A percentile compares a stretch with the other conserved stretches of the same genome.
Conservation (phyloP, 192 early-diverging fungal species). For the Coemansia sp. region DNA sequence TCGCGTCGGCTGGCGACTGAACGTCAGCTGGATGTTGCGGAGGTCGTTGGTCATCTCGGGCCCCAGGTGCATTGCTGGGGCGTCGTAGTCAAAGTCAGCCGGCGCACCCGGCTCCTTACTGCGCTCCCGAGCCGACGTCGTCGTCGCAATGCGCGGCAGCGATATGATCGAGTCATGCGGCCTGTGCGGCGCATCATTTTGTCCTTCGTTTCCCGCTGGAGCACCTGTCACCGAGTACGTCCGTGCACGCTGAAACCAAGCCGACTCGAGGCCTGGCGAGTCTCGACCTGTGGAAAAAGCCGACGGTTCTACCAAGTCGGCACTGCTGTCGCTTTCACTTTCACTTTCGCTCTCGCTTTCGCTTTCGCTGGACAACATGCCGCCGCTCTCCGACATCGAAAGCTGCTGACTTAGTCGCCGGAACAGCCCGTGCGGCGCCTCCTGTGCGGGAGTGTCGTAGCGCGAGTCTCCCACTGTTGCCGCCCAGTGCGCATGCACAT, state of each 20-base stretch:
- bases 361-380: too few relatives aligned
- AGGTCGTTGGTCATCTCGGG: slow-evolving; percentile 39
- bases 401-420: too few relatives aligned
- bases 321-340: slow-evolving; percentile 8
- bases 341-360: neutral
- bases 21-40: slow-evolving; percentile 48
- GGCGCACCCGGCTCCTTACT: neutral
- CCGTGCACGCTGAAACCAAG: slow-evolving; percentile 27
- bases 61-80: slow-evolving; percentile 32
- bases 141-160: slow-evolving; percentile 25
- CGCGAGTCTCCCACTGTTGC: neutral
- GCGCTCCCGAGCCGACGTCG: slow-evolving; percentile 16
- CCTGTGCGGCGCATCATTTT: neutral
- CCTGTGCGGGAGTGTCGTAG: neutral
- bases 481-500: slow-evolving; percentile 10
- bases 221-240: slow-evolving; percentile 18
- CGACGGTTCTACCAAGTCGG: neutral
- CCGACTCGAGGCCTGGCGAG: slow-evolving; percentile 16
- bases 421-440: too few relatives aligned
- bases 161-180: slow-evolving; percentile 9
- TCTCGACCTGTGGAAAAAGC: slow-evolving; percentile 1
- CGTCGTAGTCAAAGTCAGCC: slow-evolving; percentile 28
- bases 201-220: neutral
- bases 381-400: neutral
- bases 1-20: slow-evolving; percentile 14